Evolutionary conservation across 345 rosid species (phyloP), one percentile per base, ranked within the genome.

Genomic region (Corchorus olitorius): DNA sequence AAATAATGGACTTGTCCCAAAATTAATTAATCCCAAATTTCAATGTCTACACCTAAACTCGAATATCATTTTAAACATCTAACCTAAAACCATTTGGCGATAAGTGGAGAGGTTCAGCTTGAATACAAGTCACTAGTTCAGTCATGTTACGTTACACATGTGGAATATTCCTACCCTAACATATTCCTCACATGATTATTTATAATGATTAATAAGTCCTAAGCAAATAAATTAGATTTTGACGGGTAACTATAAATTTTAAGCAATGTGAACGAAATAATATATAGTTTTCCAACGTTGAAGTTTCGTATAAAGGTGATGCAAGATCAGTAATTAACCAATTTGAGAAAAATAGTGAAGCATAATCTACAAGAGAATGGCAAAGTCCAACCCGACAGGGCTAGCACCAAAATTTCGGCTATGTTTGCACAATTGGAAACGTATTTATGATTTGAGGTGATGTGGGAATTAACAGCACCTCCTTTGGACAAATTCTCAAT

Each of bases 211-310:
- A 64, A 39, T 0, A 37, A 7, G 20, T 63, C 67, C 8, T 8
- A 64, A 11, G 68, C 49, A 64, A 39, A 8, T 17, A 65, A 65
- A 41, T 65, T n/a, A 65, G 72, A 48, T 22, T 68, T 22, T 48
- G 56, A 68, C 20, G 6, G 10, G 13, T 14, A 48, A 48, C 72
- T 20, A 20, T 22, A 27, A 68, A 20, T 48, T 68, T 6, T 20
- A 68, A 46, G 41, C 72, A 46, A 37, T 13, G 39, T 68, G 70
- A 68, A 48, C 7, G 34, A 43, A 33, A 17, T 0, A 20, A 61
- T 37, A 6, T 41, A n/a, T 16, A 3, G 16, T 1, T 10, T 17
- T 37, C 67, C 19, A 35, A 35, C 19, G 20, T 27, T 11, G 62
- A 58, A 58, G 39, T 60, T 60, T 22, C 37, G 1, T 22, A 59